Conservation (phyloP, 2,329 filamentous ascomycete genomes). For the Ascochyta viciae-villosae region DNA sequence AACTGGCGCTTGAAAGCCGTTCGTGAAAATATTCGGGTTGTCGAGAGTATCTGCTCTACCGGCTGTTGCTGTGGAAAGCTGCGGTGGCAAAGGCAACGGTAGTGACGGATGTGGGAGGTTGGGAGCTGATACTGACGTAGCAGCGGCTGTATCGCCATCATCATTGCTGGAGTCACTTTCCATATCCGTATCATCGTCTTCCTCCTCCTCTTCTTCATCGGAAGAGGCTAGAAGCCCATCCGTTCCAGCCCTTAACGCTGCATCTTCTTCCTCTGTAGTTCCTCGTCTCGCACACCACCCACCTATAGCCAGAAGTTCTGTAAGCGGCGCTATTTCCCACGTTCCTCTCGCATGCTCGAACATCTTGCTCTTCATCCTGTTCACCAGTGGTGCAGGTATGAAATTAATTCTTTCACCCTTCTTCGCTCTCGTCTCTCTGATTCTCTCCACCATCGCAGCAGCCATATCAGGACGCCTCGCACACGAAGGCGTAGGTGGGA, state of each 20-base stretch:
- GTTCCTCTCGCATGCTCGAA: conserved; percentile 21
- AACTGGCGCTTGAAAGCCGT: not conserved
- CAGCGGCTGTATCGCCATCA: not conserved
- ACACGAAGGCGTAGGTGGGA: conserved; percentile 30
- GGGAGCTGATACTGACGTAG: not conserved
- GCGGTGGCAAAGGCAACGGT: not conserved
- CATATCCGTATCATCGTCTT: conserved; percentile 8
- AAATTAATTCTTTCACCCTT: conserved; percentile 20
- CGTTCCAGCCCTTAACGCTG: not conserved
- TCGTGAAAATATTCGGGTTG: too few species aligned
- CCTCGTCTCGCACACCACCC: not conserved
- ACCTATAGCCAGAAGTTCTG: not conserved
- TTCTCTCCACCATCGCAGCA: conserved; percentile 15
- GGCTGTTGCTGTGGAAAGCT: not conserved
- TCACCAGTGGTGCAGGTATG: conserved; percentile 28
- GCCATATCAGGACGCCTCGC: conserved; percentile 10
- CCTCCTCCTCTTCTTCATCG: not conserved
- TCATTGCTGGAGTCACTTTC: conserved; percentile 6
- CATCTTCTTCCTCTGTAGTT: not conserved
- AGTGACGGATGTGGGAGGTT: conserved; percentile 3
- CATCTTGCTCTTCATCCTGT: conserved; percentile 28
- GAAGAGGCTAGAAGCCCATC: not conserved
- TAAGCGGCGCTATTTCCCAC: not conserved
- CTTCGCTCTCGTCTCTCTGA: conserved; percentile 6
- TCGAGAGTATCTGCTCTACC: not conserved